Percentiles rank a stretch among this genome's conserved stretches.
Conservation (phyloP, 2,329 filamentous ascomycete genomes). For the Aspergillus alliaceus region DNA sequence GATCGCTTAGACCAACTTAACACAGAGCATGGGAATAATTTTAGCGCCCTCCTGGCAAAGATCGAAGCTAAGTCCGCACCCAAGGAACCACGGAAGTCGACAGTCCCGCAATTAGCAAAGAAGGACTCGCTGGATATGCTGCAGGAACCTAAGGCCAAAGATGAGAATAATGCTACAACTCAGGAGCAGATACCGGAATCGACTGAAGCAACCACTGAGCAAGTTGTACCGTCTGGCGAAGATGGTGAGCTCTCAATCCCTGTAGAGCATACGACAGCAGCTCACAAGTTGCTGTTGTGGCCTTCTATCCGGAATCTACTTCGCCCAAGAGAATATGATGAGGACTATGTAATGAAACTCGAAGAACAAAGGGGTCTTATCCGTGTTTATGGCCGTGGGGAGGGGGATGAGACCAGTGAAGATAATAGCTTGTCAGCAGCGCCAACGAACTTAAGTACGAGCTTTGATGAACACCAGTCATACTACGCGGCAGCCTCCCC, state of each 20-base stretch:
- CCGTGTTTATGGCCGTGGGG: slow-evolving; percentile 75
- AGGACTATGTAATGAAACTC: slow-evolving; percentile 71
- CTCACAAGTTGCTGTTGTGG: slow-evolving; percentile 76
- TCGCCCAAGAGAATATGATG: slow-evolving; percentile 54
- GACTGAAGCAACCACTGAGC: slow-evolving; percentile 5
- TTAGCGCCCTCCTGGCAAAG: slow-evolving; percentile 5
- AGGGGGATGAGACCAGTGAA: slow-evolving; percentile 64
- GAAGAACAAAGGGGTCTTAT: slow-evolving; percentile 74
- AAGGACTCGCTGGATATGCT: slow-evolving; percentile 12
- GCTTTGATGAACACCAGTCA: slow-evolving; percentile 32
- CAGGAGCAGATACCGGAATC: slow-evolving; percentile 7
- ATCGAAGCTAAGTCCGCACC: neutral
- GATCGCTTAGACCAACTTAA: slow-evolving; percentile 18
- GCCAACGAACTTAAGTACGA: slow-evolving; percentile 18
- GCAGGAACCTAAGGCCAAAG: slow-evolving; percentile 16
- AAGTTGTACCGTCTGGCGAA: slow-evolving; percentile 23
- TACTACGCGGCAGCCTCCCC: slow-evolving; percentile 33
- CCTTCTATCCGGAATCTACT: slow-evolving; percentile 67
- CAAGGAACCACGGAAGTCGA: slow-evolving; percentile 14
- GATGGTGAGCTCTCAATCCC: slow-evolving; percentile 69
- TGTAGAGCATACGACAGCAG: slow-evolving; percentile 85
- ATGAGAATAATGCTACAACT: slow-evolving; percentile 2
- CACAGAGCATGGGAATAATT: slow-evolving; percentile 15
- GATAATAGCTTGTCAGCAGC: slow-evolving; percentile 41
- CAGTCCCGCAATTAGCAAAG: slow-evolving; percentile 26